These are phyloP conservation scores for Flammula alnicola DNA, from an alignment of 1,284 basidiomycete species.

Conservation along the genomic window DNA sequence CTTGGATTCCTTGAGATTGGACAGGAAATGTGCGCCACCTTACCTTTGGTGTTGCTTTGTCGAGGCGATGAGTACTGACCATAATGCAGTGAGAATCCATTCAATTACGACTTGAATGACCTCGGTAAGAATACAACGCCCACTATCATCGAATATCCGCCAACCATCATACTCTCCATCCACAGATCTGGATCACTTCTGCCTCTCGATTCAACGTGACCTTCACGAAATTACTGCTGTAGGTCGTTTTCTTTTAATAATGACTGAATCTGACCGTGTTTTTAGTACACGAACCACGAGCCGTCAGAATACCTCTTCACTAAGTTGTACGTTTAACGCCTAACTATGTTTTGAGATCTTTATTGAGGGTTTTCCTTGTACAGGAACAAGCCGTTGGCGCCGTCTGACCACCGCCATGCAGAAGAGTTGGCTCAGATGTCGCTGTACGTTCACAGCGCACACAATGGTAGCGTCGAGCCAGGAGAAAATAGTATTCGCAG, in stretches of 20 bases:
- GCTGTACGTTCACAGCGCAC: conserved; percentile 23
- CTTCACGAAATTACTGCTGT: conserved; percentile 69
- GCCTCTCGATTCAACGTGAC: conserved; percentile 59
- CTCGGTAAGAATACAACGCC: conserved; percentile 46
- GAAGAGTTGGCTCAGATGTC: conserved; percentile 43
- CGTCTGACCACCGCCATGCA: conserved; percentile 60
- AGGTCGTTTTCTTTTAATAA: conserved; percentile 23
- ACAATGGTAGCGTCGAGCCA: conserved; percentile 25
- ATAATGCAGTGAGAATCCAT: conserved; percentile 65
- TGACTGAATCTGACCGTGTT: not conserved
- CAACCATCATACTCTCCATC: conserved; percentile 4
- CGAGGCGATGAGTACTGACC: not conserved
- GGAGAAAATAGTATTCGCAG: conserved; percentile 49
- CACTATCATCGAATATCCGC: not conserved
- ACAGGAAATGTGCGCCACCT: conserved; percentile 57
- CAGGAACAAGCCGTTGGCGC: conserved; percentile 68
- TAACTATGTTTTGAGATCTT: not conserved
- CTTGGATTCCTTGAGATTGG: conserved; percentile 73
- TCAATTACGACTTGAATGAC: conserved; percentile 70
- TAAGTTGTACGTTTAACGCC: conserved; percentile 16
- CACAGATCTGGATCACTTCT: conserved; percentile 67
- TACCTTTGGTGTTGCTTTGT: not conserved
- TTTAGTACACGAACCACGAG: conserved; percentile 55
- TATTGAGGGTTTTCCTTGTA: not conserved
- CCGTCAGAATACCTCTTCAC: conserved; percentile 57